phyloP scores from a whole-genome alignment of 805 yeast genomes.

The Sungouiella thailandica region DNA sequence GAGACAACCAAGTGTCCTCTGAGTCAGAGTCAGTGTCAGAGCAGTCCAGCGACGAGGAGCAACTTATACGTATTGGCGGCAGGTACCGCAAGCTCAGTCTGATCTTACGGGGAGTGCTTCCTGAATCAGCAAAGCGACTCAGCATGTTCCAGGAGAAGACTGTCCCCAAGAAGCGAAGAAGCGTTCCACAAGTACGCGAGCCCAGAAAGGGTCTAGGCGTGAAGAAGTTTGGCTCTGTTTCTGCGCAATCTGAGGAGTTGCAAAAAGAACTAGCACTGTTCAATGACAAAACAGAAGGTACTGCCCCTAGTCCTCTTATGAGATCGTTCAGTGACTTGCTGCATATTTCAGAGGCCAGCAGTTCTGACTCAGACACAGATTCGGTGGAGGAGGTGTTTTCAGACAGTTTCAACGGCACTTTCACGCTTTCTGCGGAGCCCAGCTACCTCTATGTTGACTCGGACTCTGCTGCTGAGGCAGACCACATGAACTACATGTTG shows the following conservation, averaged over 20 bases:
- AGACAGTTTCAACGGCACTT: neutral
- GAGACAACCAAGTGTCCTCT: neutral
- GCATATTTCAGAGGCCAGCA: neutral
- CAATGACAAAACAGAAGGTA: neutral
- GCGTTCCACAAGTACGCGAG: constrained; percentile 6
- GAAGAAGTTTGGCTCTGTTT: constrained; percentile 15
- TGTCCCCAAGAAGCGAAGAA: constrained; percentile 10
- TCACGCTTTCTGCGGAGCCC: neutral
- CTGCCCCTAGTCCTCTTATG: neutral
- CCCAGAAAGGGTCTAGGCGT: constrained; percentile 36
- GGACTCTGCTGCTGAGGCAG: constrained; percentile 5
- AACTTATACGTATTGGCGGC: constrained; percentile 16
- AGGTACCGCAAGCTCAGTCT: constrained; percentile 22
- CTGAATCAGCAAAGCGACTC: constrained; percentile 36
- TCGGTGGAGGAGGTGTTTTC: constrained; percentile 1
- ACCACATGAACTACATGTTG: constrained; percentile 9
- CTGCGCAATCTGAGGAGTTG: constrained; percentile 5
- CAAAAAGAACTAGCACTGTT: constrained; percentile 5
- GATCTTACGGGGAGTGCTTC: constrained; percentile 32
- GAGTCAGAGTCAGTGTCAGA: neutral
- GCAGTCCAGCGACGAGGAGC: constrained; percentile 10
- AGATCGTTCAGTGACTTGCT: neutral
- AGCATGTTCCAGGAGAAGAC: constrained; percentile 13
- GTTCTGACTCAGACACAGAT: constrained; percentile 8
- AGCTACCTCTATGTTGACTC: neutral